These are phyloP conservation scores for Rhizopogon vulgaris DNA, from an alignment of 768 basidiomycete genomes.

Conservation along the genomic window DNA sequence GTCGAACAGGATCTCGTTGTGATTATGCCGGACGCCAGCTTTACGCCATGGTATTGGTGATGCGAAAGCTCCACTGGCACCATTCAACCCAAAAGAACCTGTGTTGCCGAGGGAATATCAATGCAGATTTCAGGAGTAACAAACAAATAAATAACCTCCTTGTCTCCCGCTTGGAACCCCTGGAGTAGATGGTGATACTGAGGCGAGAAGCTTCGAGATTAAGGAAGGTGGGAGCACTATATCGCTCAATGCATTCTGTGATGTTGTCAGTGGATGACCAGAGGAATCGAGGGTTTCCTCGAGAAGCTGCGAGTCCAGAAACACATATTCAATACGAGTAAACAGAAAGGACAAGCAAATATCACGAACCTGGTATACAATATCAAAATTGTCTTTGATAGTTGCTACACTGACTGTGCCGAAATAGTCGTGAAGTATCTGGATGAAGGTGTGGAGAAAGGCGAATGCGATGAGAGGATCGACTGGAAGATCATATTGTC, in stretches of 20 bases:
- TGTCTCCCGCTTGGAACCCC: constrained; percentile 19
- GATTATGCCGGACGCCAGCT: constrained; percentile 72
- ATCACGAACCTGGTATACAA: constrained; percentile 78
- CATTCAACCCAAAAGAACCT: constrained; percentile 30
- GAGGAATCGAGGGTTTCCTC: constrained; percentile 95
- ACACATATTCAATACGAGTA: not conserved
- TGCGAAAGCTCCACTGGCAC: constrained; percentile 54
- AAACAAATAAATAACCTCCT: constrained; percentile 14
- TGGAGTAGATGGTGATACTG: constrained; percentile 20
- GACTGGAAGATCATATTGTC: constrained; percentile 37
- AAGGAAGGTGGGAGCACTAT: constrained; percentile 91
- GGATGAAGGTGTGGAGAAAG: constrained; percentile 79
- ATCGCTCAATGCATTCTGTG: constrained; percentile 83
- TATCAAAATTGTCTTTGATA: constrained; percentile 89
- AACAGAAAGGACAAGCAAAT: not conserved
- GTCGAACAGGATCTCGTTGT: constrained; percentile 93
- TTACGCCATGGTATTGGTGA: constrained; percentile 94
- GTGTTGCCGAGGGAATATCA: not conserved
- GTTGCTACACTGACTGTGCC: constrained; percentile 75
- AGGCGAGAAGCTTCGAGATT: constrained; percentile 60
- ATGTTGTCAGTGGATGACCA: constrained; percentile 88
- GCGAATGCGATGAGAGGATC: constrained; percentile 89
- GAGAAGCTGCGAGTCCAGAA: constrained; percentile 51
- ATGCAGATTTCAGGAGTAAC: not conserved
- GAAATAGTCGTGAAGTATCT: constrained; percentile 82